Evolutionary conservation across 148 eudicot species (phyloP).

Genomic region (Rhododendron henanense): DNA sequence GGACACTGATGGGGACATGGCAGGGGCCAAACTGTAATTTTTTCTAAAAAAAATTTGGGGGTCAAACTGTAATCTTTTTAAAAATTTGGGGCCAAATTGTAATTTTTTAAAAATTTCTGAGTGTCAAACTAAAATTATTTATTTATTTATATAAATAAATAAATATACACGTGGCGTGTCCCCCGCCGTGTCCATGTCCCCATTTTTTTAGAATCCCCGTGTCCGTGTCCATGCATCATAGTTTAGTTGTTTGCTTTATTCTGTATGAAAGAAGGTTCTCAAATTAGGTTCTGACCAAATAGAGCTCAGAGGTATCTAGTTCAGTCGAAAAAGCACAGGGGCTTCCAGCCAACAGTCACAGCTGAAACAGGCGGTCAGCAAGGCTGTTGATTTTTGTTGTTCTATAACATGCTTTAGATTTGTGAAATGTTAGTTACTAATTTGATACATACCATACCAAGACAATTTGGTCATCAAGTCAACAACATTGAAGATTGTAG

Average conservation of each 20-base stretch:
- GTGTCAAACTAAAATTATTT: too few species aligned
- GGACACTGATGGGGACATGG: too few species aligned
- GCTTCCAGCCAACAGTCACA: neutral
- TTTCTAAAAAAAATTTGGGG: too few species aligned
- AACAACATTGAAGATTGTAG: neutral
- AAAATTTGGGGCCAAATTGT: too few species aligned
- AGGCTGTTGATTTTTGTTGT: neutral
- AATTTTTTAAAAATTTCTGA: too few species aligned
- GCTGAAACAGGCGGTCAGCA: neutral
- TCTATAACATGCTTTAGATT: neutral
- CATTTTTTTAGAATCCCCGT: too few species aligned
- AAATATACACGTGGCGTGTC: too few species aligned
- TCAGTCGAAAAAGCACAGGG: neutral
- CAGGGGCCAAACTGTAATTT: too few species aligned
- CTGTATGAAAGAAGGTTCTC: neutral
- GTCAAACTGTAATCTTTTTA: too few species aligned
- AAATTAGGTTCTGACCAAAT: neutral
- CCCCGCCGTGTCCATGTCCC: too few species aligned
- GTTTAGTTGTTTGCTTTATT: neutral
- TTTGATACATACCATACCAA: neutral
- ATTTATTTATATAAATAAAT: too few species aligned
- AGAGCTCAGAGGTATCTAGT: neutral
- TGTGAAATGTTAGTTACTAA: neutral
- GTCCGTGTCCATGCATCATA: too few species aligned
- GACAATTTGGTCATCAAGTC: neutral